Conservation (phyloP, 768 basidiomycete genomes). For the Cyclocybe cylindracea region DNA sequence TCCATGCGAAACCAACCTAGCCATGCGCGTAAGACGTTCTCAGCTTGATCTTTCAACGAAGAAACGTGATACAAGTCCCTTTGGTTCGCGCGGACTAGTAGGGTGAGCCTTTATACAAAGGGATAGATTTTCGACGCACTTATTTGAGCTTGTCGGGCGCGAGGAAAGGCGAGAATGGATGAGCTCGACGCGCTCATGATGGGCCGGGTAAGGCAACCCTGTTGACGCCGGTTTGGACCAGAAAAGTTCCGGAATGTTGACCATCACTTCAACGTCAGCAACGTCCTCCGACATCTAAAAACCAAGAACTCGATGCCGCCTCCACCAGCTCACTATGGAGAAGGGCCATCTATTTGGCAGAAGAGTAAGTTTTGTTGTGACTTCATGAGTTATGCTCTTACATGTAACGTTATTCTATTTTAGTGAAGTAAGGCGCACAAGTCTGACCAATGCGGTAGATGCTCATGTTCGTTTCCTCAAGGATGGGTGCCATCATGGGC, state of each 20-base stretch:
- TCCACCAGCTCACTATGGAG: slow-evolving; percentile 42
- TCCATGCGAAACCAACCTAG: slow-evolving; percentile 51
- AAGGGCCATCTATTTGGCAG: slow-evolving; percentile 72
- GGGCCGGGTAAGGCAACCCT: slow-evolving; percentile 9
- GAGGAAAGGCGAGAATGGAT: slow-evolving; percentile 53
- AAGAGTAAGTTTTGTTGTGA: slow-evolving; percentile 54
- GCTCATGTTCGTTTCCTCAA: slow-evolving; percentile 26
- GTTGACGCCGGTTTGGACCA: slow-evolving; percentile 20
- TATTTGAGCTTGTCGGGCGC: slow-evolving; percentile 84
- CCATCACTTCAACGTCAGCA: no score
- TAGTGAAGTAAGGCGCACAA: slow-evolving; percentile 58
- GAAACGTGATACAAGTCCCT: slow-evolving; percentile 79
- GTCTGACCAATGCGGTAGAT: neutral
- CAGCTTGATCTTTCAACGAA: slow-evolving; percentile 73
- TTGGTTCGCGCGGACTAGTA: slow-evolving; percentile 80
- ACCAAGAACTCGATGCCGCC: slow-evolving; percentile 21
- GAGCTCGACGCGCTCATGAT: slow-evolving; percentile 17
- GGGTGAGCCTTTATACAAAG: slow-evolving; percentile 10
- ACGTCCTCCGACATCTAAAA: neutral
- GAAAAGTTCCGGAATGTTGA: no score
- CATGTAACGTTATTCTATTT: slow-evolving; percentile 11
- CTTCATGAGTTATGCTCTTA: slow-evolving; percentile 3
- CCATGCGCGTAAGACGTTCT: slow-evolving; percentile 74
- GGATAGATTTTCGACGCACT: slow-evolving; percentile 48
- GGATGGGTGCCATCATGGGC: slow-evolving; percentile 93